Evolutionary conservation across 352 stramenopile species (phyloP).

Genomic region (Pythium phragmiticola): DNA sequence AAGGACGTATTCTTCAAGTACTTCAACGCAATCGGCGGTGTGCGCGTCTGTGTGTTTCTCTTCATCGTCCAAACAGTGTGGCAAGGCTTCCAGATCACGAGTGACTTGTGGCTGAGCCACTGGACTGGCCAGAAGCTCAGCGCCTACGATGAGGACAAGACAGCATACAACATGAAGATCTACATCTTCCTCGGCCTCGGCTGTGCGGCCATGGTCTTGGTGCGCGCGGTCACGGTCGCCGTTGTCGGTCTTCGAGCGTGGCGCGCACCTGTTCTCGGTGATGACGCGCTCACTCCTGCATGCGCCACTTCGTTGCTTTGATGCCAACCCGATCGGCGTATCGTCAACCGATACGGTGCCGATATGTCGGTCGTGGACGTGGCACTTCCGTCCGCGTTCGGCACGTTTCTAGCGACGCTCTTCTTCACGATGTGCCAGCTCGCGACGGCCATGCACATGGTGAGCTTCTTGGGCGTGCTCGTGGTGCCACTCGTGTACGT

Average conservation of each 20-base stretch:
- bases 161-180: conserved; percentile 16
- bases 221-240: conserved; percentile 11
- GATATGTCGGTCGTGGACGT: conserved; percentile 58
- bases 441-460: conserved; percentile 68
- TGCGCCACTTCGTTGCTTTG: conserved; percentile 87
- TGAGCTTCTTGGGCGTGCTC: conserved; percentile 61
- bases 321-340: conserved; percentile 83
- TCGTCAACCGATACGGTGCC: conserved; percentile 83
- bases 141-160: conserved; percentile 17
- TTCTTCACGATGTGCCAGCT: conserved; percentile 54
- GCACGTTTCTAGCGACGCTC: conserved; percentile 26
- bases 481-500: conserved; percentile 63
- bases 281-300: conserved; percentile 75
- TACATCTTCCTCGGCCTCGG: background rate
- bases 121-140: conserved; percentile 37
- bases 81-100: conserved; percentile 33
- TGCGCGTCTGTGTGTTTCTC: conserved; percentile 22
- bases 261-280: conserved; percentile 61
- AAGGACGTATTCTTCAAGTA: conserved; percentile 36
- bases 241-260: conserved; percentile 22
- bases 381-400: conserved; percentile 2
- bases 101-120: conserved; percentile 26
- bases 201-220: conserved; percentile 24
- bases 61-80: conserved; percentile 23
- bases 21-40: conserved; percentile 36